Evolutionary conservation across 306 rosid genomes (phyloP).

Genomic region (Castanea crenata): DNA sequence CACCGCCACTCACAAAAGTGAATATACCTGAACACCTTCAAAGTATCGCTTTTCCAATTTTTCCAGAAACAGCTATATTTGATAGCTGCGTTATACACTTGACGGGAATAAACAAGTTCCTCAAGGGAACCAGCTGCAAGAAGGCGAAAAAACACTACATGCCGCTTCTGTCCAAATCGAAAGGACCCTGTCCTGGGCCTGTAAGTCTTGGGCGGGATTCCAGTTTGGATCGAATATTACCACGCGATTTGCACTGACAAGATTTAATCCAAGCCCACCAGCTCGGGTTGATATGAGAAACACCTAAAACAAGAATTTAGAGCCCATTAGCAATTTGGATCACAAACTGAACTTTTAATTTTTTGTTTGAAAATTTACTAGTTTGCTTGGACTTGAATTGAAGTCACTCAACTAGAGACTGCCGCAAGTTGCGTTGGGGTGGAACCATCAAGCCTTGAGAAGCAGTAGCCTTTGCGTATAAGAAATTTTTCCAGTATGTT

Average conservation of each 20-base stretch:
- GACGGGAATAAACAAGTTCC: slow-evolving; percentile 92
- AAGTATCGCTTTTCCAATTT: slow-evolving; percentile 93
- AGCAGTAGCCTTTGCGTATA: slow-evolving; percentile 81
- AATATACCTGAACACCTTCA: slow-evolving; percentile 91
- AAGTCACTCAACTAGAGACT: slow-evolving; percentile 83
- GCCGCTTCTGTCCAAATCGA: slow-evolving; percentile 91
- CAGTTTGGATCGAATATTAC: slow-evolving; percentile 97
- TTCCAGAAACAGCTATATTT: slow-evolving; percentile 89
- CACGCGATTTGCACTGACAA: slow-evolving; percentile 94
- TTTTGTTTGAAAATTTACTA: slow-evolving; percentile 38
- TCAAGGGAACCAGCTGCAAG: slow-evolving; percentile 94
- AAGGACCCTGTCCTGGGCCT: slow-evolving; percentile 97
- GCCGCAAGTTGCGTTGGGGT: slow-evolving; percentile 84
- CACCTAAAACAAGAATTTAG: slow-evolving; percentile 52
- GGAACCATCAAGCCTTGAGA: slow-evolving; percentile 94
- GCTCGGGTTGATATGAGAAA: slow-evolving; percentile 95
- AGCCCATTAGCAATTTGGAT: slow-evolving; percentile 12
- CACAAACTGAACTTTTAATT: slow-evolving; percentile 10
- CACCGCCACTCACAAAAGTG: slow-evolving; percentile 1
- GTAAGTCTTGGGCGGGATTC: slow-evolving; percentile 97
- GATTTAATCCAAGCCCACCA: slow-evolving; percentile 96
- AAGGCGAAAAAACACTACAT: slow-evolving; percentile 85
- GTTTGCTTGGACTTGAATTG: slow-evolving; percentile 94
- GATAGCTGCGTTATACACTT: slow-evolving; percentile 94
- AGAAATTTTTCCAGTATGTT: slow-evolving; percentile 89